phyloP scores from a whole-genome alignment of 129 eudicot genomes.

The Glebionis coronaria region DNA sequence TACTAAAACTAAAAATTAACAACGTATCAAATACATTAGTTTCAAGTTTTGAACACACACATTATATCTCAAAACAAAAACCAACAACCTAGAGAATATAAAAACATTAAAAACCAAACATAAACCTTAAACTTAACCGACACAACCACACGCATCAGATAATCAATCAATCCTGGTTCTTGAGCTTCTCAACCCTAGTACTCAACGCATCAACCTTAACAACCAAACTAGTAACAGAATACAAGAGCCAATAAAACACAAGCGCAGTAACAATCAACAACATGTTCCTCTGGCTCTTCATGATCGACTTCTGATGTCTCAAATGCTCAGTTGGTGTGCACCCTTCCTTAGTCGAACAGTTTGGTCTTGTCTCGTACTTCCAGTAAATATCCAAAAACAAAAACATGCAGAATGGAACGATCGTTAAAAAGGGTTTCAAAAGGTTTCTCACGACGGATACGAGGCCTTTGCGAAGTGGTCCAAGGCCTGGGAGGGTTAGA shows the following conservation, averaged over 20 bases:
- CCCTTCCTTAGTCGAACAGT: constrained; percentile 44
- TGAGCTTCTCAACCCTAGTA: constrained; percentile 57
- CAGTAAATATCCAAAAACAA: constrained; percentile 74
- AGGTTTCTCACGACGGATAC: constrained; percentile 55
- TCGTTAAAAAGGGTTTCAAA: constrained; percentile 68
- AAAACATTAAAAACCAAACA: no score
- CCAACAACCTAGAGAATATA: no score
- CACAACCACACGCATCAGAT: not conserved
- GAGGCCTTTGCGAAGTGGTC: constrained; percentile 66
- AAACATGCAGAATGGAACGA: constrained; percentile 79
- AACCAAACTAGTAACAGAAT: constrained; percentile 54
- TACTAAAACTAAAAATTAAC: no score
- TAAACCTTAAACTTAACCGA: no score
- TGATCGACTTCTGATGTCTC: constrained; percentile 79
- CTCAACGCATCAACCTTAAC: constrained; percentile 51
- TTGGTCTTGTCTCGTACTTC: constrained; percentile 76
- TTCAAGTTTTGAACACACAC: no score
- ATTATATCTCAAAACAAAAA: no score
- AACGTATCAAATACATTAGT: no score
- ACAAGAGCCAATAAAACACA: constrained; percentile 71
- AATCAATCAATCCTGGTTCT: constrained; percentile 43
- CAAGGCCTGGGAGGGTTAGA: constrained; percentile 64
- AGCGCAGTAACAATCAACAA: constrained; percentile 63
- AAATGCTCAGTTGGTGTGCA: constrained; percentile 60
- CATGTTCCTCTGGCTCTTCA: constrained; percentile 74